Percentiles rank a stretch among this genome's conserved stretches.
phyloP scores from a whole-genome alignment of 768 basidiomycete species.

The Termitomyces sp. region DNA sequence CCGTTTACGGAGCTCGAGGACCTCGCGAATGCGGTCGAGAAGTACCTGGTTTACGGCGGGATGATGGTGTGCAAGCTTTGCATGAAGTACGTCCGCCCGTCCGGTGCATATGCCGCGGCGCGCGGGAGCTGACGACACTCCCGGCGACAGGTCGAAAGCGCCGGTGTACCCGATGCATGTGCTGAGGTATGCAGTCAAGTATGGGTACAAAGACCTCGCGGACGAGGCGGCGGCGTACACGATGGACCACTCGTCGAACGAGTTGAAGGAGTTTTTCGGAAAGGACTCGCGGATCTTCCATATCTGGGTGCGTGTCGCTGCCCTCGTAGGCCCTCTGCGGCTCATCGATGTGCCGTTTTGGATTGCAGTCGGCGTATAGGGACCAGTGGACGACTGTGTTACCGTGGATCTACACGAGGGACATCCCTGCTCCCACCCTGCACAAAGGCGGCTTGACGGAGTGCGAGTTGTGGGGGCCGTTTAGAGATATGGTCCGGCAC shows the following conservation, averaged over 20 bases:
- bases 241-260: background rate
- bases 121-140: too few relatives aligned
- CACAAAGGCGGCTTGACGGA: constrained; percentile 1
- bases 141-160: background rate
- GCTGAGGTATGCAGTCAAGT: constrained; percentile 6
- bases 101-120: too few relatives aligned
- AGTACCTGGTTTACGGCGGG: constrained; percentile 6
- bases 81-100: constrained; percentile 7
- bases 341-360: background rate
- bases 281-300: background rate
- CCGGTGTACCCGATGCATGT: background rate
- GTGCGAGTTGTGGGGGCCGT: constrained; percentile 5
- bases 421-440: background rate
- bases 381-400: constrained; percentile 1
- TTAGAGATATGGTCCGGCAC: background rate
- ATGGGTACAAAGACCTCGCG: constrained; percentile 2
- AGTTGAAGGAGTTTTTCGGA: constrained; percentile 1
- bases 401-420: background rate
- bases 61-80: constrained; percentile 5
- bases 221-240: background rate
- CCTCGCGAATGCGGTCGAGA: constrained; percentile 8
- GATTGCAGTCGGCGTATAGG: background rate
- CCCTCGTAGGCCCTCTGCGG: accelerated
- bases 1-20: background rate
- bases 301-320: constrained; percentile 1